Evolutionary conservation across 371 early-diverging fungal species (phyloP).

Genomic region (Mucor indicus): DNA sequence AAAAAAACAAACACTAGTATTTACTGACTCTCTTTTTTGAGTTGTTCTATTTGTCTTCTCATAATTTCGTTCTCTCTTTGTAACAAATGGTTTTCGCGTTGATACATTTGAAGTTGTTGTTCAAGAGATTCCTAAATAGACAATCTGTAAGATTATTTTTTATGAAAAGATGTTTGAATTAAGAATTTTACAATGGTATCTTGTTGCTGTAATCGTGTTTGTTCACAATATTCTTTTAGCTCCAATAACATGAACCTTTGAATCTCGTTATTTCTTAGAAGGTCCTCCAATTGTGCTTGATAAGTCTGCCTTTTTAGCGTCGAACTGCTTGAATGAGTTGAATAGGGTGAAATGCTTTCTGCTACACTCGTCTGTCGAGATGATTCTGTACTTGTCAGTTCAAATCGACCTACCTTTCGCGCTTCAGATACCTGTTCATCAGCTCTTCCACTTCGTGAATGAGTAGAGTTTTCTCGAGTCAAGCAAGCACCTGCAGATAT

Average conservation of each 20-base stretch:
- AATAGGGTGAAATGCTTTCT: neutral
- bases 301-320: neutral
- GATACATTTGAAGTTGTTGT: slow-evolving; percentile 40
- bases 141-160: too few relatives aligned
- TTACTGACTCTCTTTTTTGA: slow-evolving; percentile 7
- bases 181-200: slow-evolving; percentile 15
- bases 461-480: too few relatives aligned
- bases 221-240: too few relatives aligned
- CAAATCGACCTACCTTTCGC: slow-evolving; percentile 34
- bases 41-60: slow-evolving; percentile 47
- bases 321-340: slow-evolving; percentile 6
- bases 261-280: slow-evolving; percentile 30
- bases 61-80: slow-evolving; percentile 54
- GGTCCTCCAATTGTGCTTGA: slow-evolving; percentile 31
- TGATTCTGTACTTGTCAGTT: slow-evolving; percentile 6
- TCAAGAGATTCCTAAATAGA: slow-evolving; percentile 37
- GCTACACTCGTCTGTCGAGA: neutral
- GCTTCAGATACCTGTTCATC: too few relatives aligned
- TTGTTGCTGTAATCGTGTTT: too few relatives aligned
- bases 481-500: slow-evolving; percentile 1
- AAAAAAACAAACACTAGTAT: neutral
- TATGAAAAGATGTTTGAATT: too few relatives aligned
- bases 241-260: slow-evolving; percentile 31
- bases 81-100: slow-evolving; percentile 50
- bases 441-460: slow-evolving; percentile 8